phyloP scores from a whole-genome alignment of 306 rosid genomes.

The Cucumis melo region DNA sequence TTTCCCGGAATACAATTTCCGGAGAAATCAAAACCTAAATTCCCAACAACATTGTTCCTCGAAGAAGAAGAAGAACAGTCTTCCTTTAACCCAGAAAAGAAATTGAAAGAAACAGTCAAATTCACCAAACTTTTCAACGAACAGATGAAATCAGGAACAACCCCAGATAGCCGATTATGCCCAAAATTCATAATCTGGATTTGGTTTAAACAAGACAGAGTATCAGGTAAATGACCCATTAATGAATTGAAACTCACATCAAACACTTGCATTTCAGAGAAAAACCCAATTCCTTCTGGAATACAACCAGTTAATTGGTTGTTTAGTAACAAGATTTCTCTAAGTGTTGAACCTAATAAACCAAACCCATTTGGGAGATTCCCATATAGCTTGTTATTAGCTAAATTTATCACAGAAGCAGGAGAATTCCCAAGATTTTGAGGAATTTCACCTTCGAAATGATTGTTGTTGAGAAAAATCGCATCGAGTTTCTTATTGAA shows the following conservation, averaged over 20 bases:
- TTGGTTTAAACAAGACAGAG: slow-evolving; percentile 63
- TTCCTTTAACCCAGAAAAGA: slow-evolving; percentile 89
- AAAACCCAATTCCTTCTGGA: slow-evolving; percentile 83
- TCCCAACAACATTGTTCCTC: slow-evolving; percentile 27
- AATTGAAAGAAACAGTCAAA: slow-evolving; percentile 76
- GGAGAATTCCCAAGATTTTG: slow-evolving; percentile 65
- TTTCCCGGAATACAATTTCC: slow-evolving; percentile 78
- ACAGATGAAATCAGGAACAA: slow-evolving; percentile 64
- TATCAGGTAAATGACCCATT: slow-evolving; percentile 82
- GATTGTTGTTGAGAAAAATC: slow-evolving; percentile 70
- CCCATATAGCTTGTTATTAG: slow-evolving; percentile 66
- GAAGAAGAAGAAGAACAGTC: slow-evolving; percentile 25
- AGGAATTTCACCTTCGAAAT: slow-evolving; percentile 74
- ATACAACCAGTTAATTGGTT: slow-evolving; percentile 80
- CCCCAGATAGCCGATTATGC: slow-evolving; percentile 85
- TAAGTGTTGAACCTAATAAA: slow-evolving; percentile 44
- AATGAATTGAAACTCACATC: slow-evolving; percentile 79
- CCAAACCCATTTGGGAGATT: slow-evolving; percentile 63
- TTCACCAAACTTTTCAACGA: slow-evolving; percentile 51
- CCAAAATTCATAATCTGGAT: slow-evolving; percentile 77
- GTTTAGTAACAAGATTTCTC: slow-evolving; percentile 76
- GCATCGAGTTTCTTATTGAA: slow-evolving; percentile 77
- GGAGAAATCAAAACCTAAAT: slow-evolving; percentile 81
- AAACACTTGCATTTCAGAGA: slow-evolving; percentile 73
- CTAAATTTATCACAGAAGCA: slow-evolving; percentile 84